Evolutionary conservation across 2,329 filamentous ascomycete genomes (phyloP).

Genomic region (Colletotrichum plurivorum): DNA sequence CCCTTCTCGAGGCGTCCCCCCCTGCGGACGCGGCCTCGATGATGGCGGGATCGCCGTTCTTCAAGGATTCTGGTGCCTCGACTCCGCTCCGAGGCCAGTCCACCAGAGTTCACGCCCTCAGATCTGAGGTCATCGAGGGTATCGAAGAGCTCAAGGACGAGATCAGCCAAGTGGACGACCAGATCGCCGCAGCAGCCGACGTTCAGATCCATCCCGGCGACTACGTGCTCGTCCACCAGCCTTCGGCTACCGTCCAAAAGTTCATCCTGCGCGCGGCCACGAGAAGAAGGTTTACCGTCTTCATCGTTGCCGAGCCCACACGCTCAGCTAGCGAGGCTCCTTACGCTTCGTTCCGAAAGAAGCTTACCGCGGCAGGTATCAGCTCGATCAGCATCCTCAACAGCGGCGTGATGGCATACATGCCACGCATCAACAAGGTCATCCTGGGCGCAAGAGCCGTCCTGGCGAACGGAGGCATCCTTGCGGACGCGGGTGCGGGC

Average conservation of each 20-base stretch:
- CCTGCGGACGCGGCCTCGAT: constrained; percentile 57
- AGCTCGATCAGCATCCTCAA: constrained; percentile 88
- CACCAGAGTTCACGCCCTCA: constrained; percentile 76
- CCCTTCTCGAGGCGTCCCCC: constrained; percentile 82
- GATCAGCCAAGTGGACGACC: constrained; percentile 91
- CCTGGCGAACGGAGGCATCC: constrained; percentile 87
- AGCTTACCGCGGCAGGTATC: constrained; percentile 82
- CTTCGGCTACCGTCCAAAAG: constrained; percentile 87
- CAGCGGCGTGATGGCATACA: constrained; percentile 89
- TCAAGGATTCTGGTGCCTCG: constrained; percentile 61
- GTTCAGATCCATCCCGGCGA: constrained; percentile 96
- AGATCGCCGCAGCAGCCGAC: constrained; percentile 89
- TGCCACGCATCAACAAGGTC: constrained; percentile 96
- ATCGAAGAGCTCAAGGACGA: constrained; percentile 98
- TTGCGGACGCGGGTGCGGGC: constrained; percentile 87
- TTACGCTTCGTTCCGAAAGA: constrained; percentile 77
- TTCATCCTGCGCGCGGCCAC: constrained; percentile 90
- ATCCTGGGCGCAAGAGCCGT: constrained; percentile 91
- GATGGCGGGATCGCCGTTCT: constrained; percentile 61
- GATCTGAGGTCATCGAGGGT: constrained; percentile 91
- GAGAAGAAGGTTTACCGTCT: constrained; percentile 92
- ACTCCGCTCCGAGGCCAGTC: constrained; percentile 61
- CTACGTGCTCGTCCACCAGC: constrained; percentile 90
- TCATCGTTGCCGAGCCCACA: constrained; percentile 79
- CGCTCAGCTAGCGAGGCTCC: constrained; percentile 55